Evolutionary conservation across 1,139 yeast species (phyloP).

Genomic region (Debaryomyces sp.): DNA sequence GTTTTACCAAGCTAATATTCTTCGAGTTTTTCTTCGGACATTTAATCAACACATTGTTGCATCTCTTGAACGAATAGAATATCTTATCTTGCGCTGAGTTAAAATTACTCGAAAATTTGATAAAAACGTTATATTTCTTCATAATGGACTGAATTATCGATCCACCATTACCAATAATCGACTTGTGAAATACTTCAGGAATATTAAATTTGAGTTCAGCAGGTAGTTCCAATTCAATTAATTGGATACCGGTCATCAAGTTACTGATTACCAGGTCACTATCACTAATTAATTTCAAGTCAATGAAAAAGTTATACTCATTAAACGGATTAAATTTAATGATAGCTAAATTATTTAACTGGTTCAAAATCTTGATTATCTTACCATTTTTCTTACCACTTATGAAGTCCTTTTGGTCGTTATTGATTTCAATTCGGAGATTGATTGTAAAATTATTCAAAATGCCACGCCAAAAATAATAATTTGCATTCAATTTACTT

Average conservation of each 20-base stretch:
- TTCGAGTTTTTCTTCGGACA: constrained; percentile 84
- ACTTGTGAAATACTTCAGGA: constrained; percentile 93
- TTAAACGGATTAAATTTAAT: constrained; percentile 66
- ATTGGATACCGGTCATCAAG: constrained; percentile 57
- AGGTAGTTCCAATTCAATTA: constrained; percentile 84
- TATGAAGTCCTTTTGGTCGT: constrained; percentile 79
- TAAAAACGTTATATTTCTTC: constrained; percentile 92
- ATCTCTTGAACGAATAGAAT: constrained; percentile 59
- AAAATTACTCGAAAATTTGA: constrained; percentile 77
- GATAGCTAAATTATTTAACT: constrained; percentile 52
- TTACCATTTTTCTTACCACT: constrained; percentile 97
- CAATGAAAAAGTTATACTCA: constrained; percentile 69
- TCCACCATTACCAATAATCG: constrained; percentile 95
- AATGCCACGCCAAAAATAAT: constrained; percentile 9
- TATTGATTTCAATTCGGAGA: constrained; percentile 61
- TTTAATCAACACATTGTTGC: constrained; percentile 81
- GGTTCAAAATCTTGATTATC: constrained; percentile 76
- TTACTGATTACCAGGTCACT: constrained; percentile 30
- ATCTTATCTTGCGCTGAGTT: constrained; percentile 31
- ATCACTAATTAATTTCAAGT: constrained; percentile 50
- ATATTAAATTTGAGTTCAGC: constrained; percentile 80
- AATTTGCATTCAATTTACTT: constrained; percentile 19
- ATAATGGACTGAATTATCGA: constrained; percentile 85
- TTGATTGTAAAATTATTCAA: constrained; percentile 18
- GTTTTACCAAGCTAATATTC: constrained; percentile 71